These are phyloP conservation scores for Xylariomycetidae sp. DNA, from an alignment of 2,329 filamentous ascomycete genomes.

Conservation along the genomic window DNA sequence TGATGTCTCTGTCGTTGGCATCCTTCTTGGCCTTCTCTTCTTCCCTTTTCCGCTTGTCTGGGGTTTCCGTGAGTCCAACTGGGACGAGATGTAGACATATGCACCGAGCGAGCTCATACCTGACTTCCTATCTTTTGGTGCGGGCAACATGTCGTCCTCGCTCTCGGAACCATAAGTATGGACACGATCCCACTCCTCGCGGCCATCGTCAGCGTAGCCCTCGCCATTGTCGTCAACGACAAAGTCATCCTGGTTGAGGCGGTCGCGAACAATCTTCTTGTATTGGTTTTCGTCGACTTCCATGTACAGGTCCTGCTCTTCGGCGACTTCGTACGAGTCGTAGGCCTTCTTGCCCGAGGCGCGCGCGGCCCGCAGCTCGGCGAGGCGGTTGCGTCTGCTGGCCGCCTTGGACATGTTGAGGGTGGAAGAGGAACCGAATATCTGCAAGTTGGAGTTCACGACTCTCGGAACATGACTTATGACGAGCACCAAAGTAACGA, in stretches of 20 bases:
- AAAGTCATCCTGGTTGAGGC: constrained; percentile 92
- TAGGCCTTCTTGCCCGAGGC: constrained; percentile 87
- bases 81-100: constrained; percentile 16
- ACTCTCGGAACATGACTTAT: background rate
- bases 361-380: constrained; percentile 77
- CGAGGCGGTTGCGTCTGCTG: constrained; percentile 50
- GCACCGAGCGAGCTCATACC: too few relatives aligned
- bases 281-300: constrained; percentile 96
- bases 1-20: constrained; percentile 85
- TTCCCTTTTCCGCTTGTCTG: constrained; percentile 81
- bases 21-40: constrained; percentile 81
- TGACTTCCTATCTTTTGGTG: constrained; percentile 44
- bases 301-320: constrained; percentile 83
- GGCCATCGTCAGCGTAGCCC: constrained; percentile 92
- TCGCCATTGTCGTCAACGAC: constrained; percentile 98
- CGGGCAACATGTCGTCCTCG: constrained; percentile 54
- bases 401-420: constrained; percentile 35
- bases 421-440: too few relatives aligned
- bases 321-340: constrained; percentile 77
- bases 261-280: constrained; percentile 86
- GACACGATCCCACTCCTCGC: constrained; percentile 85
- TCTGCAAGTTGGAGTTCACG: background rate
- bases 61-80: constrained; percentile 4
- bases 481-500: constrained; percentile 1
- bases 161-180: constrained; percentile 64